phyloP scores from a whole-genome alignment of 2,329 filamentous ascomycete species.

The Coniochaeta sp. region DNA sequence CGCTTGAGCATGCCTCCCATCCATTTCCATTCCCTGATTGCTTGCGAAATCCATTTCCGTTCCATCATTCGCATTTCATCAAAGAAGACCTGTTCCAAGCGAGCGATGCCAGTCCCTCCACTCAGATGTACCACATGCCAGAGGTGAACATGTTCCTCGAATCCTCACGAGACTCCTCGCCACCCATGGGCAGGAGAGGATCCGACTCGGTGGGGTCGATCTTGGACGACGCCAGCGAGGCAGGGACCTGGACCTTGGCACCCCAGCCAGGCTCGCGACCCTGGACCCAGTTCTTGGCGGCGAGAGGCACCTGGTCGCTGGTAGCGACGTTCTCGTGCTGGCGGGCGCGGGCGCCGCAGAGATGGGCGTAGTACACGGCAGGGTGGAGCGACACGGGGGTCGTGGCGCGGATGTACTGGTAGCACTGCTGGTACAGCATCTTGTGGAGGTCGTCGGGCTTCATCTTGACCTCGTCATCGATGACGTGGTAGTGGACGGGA shows the following conservation, averaged over 20 bases:
- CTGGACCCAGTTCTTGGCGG: conserved; percentile 34
- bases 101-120: no score
- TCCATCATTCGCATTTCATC: no score
- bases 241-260: conserved; percentile 15
- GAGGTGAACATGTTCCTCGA: conserved; percentile 22
- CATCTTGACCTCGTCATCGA: conserved; percentile 72
- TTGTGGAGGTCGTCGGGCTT: conserved; percentile 65
- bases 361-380: conserved; percentile 91
- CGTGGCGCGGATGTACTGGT: conserved; percentile 86
- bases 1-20: no score
- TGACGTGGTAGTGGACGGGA: conserved; percentile 86
- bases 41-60: no score
- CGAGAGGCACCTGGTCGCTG: conserved; percentile 35
- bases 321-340: conserved; percentile 56
- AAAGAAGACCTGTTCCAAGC: no score
- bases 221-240: conserved; percentile 12
- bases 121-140: conserved; percentile 38
- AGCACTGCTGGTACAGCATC: conserved; percentile 92
- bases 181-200: conserved; percentile 22
- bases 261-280: conserved; percentile 29
- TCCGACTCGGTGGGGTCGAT: conserved; percentile 10
- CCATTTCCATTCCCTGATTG: no score
- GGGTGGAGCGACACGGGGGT: conserved; percentile 87
- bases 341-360: conserved; percentile 74
- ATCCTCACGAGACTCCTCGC: conserved; percentile 7